Evolutionary conservation across 73 alveolate species (phyloP).

Genomic region (Effrenium voratum): DNA sequence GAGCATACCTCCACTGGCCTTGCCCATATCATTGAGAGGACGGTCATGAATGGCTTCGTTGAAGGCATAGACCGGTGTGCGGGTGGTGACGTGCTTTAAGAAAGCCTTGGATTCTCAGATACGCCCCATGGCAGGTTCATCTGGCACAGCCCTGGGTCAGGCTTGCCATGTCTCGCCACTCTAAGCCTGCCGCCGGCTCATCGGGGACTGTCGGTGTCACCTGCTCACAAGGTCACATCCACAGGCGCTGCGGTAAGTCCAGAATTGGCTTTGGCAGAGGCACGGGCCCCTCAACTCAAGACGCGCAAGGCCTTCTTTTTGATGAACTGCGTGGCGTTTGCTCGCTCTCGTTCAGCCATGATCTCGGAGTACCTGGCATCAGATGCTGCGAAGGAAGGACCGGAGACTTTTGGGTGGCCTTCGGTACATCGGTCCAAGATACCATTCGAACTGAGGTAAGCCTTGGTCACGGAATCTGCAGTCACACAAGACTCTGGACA

Average conservation of each 20-base stretch:
- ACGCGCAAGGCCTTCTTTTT: constrained; percentile 86
- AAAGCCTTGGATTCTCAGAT: constrained; percentile 30
- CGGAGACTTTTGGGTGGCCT: not conserved
- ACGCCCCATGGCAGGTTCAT: too few relatives aligned
- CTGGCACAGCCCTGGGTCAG: too few relatives aligned
- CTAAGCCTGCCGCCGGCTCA: constrained; percentile 64
- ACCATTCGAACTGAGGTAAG: constrained; percentile 90
- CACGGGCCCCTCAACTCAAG: too few relatives aligned
- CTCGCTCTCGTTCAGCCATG: constrained; percentile 92
- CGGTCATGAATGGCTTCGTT: constrained; percentile 56
- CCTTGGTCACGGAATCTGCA: constrained; percentile 14
- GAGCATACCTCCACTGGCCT: not conserved
- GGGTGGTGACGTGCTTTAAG: constrained; percentile 85
- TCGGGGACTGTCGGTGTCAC: constrained; percentile 82
- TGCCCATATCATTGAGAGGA: constrained; percentile 67
- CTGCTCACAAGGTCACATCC: not conserved
- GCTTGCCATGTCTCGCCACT: not conserved
- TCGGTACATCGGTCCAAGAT: constrained; percentile 91
- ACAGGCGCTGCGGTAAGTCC: too few relatives aligned
- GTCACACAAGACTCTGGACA: not conserved
- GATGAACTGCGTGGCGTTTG: constrained; percentile 50
- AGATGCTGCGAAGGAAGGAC: not conserved
- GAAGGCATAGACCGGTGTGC: constrained; percentile 89
- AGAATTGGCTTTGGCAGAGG: too few relatives aligned
- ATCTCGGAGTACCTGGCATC: constrained; percentile 63